phyloP scores from a whole-genome alignment of 2,329 filamentous ascomycete genomes.

The Scedosporium apiospermum region DNA sequence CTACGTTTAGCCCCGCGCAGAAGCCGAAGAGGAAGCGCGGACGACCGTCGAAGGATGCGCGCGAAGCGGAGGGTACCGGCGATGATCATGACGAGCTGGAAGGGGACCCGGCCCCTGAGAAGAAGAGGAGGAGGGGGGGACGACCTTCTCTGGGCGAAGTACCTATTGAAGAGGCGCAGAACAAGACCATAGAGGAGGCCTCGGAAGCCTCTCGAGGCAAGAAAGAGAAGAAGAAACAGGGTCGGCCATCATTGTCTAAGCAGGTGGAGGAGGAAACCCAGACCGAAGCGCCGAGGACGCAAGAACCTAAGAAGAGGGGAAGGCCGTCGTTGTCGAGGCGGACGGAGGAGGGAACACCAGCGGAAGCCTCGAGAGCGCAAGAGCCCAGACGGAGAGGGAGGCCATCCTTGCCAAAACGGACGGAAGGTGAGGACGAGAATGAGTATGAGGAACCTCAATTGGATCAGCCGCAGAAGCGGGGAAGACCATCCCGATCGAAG shows the following conservation, averaged over 20 bases:
- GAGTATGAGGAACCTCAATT: background rate
- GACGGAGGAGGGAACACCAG: too few species aligned
- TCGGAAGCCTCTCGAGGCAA: background rate
- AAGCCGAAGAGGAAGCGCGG: slow-evolving; percentile 17
- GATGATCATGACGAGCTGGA: background rate
- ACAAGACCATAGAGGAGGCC: background rate
- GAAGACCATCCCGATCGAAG: slow-evolving; percentile 3
- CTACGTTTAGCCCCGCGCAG: slow-evolving; percentile 7
- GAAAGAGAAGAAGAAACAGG: background rate
- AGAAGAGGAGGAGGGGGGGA: slow-evolving; percentile 1
- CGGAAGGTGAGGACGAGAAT: slow-evolving; percentile 1
- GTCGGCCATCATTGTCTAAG: background rate
- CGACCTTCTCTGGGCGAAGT: background rate
- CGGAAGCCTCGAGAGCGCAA: background rate
- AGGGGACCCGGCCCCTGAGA: background rate
- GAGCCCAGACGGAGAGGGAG: background rate
- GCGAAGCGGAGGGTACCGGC: background rate
- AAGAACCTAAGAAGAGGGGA: background rate
- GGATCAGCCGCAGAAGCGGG: background rate
- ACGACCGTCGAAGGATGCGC: slow-evolving; percentile 7
- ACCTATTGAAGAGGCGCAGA: background rate
- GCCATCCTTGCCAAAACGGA: too few species aligned
- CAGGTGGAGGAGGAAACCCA: background rate
- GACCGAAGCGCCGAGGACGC: background rate
- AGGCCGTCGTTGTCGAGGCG: background rate